Evolutionary conservation across 2,329 filamentous ascomycete species (phyloP).

Genomic region (Mycogone perniciosa): DNA sequence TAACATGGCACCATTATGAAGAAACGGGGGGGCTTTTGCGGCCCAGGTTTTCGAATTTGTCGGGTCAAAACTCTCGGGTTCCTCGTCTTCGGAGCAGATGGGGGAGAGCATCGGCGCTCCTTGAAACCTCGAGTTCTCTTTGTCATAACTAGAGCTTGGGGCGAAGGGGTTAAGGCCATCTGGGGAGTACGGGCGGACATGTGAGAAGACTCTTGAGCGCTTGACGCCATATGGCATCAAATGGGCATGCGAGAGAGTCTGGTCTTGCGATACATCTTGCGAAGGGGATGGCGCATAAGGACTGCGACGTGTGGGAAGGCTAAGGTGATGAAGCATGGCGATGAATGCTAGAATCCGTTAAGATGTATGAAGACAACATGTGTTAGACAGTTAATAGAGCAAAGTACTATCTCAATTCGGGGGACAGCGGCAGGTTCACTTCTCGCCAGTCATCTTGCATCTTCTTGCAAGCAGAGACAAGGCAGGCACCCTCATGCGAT

Average conservation of each 20-base stretch:
- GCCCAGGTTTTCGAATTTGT: slow-evolving; percentile 12
- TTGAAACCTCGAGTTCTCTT: slow-evolving; percentile 7
- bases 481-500: too few relatives aligned
- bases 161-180: neutral
- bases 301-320: slow-evolving; percentile 15
- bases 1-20: slow-evolving; percentile 9
- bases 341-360: neutral
- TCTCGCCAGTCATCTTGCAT: too few relatives aligned
- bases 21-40: slow-evolving; percentile 10
- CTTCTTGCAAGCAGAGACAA: too few relatives aligned
- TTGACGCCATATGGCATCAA: neutral
- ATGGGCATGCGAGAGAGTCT: slow-evolving; percentile 4
- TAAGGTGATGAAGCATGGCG: slow-evolving; percentile 17
- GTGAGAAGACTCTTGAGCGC: neutral
- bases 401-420: too few relatives aligned
- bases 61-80: slow-evolving; percentile 1
- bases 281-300: neutral
- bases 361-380: neutral
- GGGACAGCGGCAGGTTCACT: too few relatives aligned
- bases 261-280: neutral
- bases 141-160: neutral
- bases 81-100: neutral
- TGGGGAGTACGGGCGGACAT: neutral
- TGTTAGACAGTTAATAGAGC: neutral
- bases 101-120: neutral